Base-by-base conservation (phyloP, 495 filamentous ascomycete species). In the Xylaria flabelliformis region DNA sequence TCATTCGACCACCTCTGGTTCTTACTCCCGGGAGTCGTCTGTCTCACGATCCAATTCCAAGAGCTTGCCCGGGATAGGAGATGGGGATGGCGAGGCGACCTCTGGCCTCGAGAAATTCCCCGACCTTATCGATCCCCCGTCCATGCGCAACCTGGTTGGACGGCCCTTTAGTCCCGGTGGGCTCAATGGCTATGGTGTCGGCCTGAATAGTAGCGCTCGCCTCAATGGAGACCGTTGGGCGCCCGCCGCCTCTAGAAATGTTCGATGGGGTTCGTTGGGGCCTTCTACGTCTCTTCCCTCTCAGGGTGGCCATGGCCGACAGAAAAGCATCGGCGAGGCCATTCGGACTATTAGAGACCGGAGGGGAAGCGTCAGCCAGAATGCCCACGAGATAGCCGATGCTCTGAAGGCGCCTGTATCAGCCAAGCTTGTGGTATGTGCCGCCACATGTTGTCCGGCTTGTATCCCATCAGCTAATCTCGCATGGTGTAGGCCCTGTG, bases 361-460 rank as follows among this genome's bases (percentile, higher is more conserved):
- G 76, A 91, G 88, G 73, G 92, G 86, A 63, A 98, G 94, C 78
- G 90, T 98, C 76, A 94, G 91, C 83, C 92, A 93, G 75, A 97
- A 95, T 79, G 94, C 94, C 70, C 94, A 97, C 69, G 97, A 99
- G 80, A 87, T 99, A 73, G 94, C 94, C 21, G 93, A 95, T 80
- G 93, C 94, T 29, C 87, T 99, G 63, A 92, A 91, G 76, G 96
- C 95, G 24, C 96, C 96, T 26, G 85, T 99, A 50, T 98, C 96
- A 17, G 91, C 92, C 75, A 93, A 86, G 82, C 88, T 97, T 72
- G 88, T 95, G 78, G 94, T 97, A 91, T 79, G 92, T 88, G 74
- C 59, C 72, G 50, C 63, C 44, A 69, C 64, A 66, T 65, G 46
- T 50, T 72, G 55, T 15, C 64, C 64, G 19, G 72, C 66, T 74